These are phyloP conservation scores for Pyricularia grisea DNA, from an alignment of 2,329 filamentous ascomycete species.

Conservation along the genomic window DNA sequence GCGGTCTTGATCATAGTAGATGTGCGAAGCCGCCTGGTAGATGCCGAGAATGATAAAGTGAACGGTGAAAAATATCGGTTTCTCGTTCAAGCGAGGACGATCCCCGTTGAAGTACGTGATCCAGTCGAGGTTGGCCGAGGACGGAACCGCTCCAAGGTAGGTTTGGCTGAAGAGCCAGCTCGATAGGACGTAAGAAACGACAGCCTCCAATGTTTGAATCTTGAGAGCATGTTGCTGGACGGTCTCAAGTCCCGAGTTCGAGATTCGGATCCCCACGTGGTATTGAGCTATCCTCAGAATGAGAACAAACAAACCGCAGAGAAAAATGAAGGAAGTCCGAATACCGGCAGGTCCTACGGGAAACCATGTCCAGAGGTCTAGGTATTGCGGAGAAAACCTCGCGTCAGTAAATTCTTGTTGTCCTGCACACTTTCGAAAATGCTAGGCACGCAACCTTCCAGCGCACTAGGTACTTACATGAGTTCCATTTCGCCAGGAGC, in stretches of 20 bases:
- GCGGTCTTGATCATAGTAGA: slow-evolving; percentile 65
- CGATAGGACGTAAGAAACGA: slow-evolving; percentile 69
- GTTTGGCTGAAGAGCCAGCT: slow-evolving; percentile 72
- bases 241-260: slow-evolving; percentile 56
- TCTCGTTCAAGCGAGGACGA: slow-evolving; percentile 73
- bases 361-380: slow-evolving; percentile 81
- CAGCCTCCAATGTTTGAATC: slow-evolving; percentile 56
- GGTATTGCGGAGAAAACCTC: background rate
- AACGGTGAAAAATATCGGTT: slow-evolving; percentile 68
- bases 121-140: slow-evolving; percentile 56
- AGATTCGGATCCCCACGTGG: slow-evolving; percentile 65
- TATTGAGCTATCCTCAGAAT: slow-evolving; percentile 79
- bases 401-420: background rate
- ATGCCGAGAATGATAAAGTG: slow-evolving; percentile 61
- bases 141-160: slow-evolving; percentile 63
- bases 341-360: slow-evolving; percentile 68
- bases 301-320: slow-evolving; percentile 68
- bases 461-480: slow-evolving; percentile 47
- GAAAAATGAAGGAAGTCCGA: slow-evolving; percentile 65
- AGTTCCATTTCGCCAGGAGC: slow-evolving; percentile 58
- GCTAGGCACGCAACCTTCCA: background rate
- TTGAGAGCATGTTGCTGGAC: slow-evolving; percentile 49
- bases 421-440: background rate
- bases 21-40: slow-evolving; percentile 59
- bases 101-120: slow-evolving; percentile 64